These are phyloP conservation scores for Luffa acutangula DNA, from an alignment of 306 rosid genomes.

Conservation along the genomic window DNA sequence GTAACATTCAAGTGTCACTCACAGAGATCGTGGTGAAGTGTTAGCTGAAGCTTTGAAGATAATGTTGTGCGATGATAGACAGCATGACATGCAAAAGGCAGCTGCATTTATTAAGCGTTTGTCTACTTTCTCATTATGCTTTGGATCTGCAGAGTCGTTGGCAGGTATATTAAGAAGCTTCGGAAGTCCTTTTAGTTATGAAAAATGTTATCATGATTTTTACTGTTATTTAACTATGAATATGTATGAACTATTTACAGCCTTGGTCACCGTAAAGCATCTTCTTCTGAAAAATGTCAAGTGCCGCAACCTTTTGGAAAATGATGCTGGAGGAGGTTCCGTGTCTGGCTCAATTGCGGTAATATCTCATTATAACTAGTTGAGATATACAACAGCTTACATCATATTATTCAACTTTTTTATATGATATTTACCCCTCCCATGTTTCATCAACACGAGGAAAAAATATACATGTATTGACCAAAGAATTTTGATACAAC, in stretches of 20 bases:
- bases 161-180: slow-evolving; percentile 38
- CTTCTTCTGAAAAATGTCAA: slow-evolving; percentile 86
- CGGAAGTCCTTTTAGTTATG: not conserved
- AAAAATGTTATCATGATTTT: slow-evolving; percentile 1
- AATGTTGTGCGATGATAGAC: slow-evolving; percentile 93
- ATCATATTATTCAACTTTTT: not conserved
- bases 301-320: slow-evolving; percentile 92
- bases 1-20: slow-evolving; percentile 11
- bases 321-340: slow-evolving; percentile 92
- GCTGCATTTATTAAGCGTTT: slow-evolving; percentile 93
- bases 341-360: slow-evolving; percentile 70
- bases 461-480: not conserved
- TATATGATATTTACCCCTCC: not conserved
- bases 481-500: not conserved
- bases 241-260: slow-evolving; percentile 28
- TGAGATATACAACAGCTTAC: not conserved
- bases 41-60: slow-evolving; percentile 88
- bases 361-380: slow-evolving; percentile 12
- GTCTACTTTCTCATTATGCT: slow-evolving; percentile 57
- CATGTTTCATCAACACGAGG: not conserved
- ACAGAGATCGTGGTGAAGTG: slow-evolving; percentile 82
- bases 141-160: slow-evolving; percentile 83
- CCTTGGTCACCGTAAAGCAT: slow-evolving; percentile 79
- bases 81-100: slow-evolving; percentile 97
- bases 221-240: slow-evolving; percentile 4